A percentile compares a stretch with the other conserved stretches of the same genome.
Evolutionary conservation across 345 rosid genomes (phyloP).

Genomic region (Microthlaspi erraticum): DNA sequence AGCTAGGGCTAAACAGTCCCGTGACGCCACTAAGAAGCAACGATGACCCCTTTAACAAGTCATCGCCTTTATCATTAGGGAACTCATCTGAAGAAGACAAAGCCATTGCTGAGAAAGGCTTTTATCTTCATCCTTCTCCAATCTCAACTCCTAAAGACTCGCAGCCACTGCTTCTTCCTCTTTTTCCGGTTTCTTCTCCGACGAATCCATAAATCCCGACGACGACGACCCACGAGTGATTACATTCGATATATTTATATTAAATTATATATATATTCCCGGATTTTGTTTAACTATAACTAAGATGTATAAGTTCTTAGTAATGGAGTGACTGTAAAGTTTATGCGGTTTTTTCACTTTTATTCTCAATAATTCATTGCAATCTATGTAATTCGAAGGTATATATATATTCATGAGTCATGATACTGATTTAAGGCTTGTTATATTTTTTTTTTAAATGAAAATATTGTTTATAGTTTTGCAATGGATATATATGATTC

Average conservation of each 20-base stretch:
- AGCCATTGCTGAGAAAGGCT: conserved; percentile 91
- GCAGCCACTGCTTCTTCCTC: conserved; percentile 89
- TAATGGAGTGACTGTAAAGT: conserved; percentile 43
- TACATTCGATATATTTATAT: conserved; percentile 18
- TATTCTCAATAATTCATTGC: conserved; percentile 24
- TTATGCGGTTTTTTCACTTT: conserved; percentile 40
- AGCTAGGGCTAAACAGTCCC: conserved; percentile 81
- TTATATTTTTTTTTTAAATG: background rate
- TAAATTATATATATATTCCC: conserved; percentile 20
- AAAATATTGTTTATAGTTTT: conserved; percentile 16
- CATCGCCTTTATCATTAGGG: conserved; percentile 54
- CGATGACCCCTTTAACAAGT: conserved; percentile 52
- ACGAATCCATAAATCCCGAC: conserved; percentile 20
- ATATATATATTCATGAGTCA: conserved; percentile 26
- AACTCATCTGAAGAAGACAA: conserved; percentile 75
- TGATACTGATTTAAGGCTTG: background rate
- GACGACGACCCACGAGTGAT: background rate
- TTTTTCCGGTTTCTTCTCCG: conserved; percentile 91
- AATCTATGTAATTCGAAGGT: conserved; percentile 14
- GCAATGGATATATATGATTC: conserved; percentile 30
- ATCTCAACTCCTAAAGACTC: conserved; percentile 81
- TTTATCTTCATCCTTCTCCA: conserved; percentile 93
- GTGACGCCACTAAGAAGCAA: conserved; percentile 71
- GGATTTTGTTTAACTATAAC: conserved; percentile 22
- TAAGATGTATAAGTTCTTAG: conserved; percentile 28